Conservation (phyloP, 1,139 yeast genomes). For the Geotrichum bryndzae region DNA sequence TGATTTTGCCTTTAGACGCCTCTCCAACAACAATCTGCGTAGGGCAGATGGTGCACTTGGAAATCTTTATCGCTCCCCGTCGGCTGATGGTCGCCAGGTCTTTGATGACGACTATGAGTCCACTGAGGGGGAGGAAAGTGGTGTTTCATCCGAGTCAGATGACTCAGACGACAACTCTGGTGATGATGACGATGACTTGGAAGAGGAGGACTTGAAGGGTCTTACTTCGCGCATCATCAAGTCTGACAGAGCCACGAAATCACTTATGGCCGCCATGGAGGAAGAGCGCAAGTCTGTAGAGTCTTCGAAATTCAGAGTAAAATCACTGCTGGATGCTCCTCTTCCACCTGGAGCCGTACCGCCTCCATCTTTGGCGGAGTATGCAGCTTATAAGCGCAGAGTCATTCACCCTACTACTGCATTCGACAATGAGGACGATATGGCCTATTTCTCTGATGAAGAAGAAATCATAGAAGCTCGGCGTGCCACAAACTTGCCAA, state of each 20-base stretch:
- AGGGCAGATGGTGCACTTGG: conserved; percentile 28
- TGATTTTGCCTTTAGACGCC: conserved; percentile 24
- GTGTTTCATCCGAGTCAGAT: conserved; percentile 19
- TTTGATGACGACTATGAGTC: conserved; percentile 19
- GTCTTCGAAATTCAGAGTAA: conserved; percentile 32
- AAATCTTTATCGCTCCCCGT: conserved; percentile 18
- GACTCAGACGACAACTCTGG: conserved; percentile 53
- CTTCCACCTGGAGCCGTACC: conserved; percentile 19
- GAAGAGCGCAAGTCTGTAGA: conserved; percentile 29
- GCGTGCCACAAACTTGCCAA: neutral
- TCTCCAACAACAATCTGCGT: conserved; percentile 24
- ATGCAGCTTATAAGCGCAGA: conserved; percentile 6
- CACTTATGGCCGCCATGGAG: conserved; percentile 35
- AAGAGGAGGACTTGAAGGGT: conserved; percentile 18
- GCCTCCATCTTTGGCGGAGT: conserved; percentile 8
- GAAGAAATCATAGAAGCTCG: neutral
- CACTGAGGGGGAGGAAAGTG: conserved; percentile 22
- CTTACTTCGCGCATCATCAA: conserved; percentile 17
- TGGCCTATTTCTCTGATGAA: neutral
- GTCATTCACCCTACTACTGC: conserved; percentile 3
- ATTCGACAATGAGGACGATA: neutral
- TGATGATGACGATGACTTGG: conserved; percentile 43
- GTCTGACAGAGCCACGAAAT: conserved; percentile 38
- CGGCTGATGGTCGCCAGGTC: conserved; percentile 18
- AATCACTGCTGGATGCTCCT: conserved; percentile 37